Evolutionary conservation across 441 rosid genomes (phyloP).

Genomic region (Gossypium aridum): DNA sequence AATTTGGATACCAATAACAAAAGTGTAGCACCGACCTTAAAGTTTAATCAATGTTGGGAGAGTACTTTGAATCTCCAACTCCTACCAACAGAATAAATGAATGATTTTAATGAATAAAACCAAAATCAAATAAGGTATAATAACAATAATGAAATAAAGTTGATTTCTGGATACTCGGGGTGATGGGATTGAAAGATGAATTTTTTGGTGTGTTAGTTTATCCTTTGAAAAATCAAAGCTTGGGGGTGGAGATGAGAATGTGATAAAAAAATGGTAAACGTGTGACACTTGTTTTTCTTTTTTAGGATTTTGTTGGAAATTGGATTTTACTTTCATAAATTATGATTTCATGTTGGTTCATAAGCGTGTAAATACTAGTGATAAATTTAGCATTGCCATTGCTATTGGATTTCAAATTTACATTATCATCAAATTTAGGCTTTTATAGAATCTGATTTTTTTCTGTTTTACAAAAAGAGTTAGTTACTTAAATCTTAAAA

Average conservation of each 20-base stretch:
- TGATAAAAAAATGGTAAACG: neutral
- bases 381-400: neutral
- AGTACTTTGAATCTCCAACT: neutral
- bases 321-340: neutral
- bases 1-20: neutral
- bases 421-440: neutral
- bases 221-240: neutral
- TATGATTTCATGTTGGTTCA: neutral
- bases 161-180: neutral
- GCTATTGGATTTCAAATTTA: neutral
- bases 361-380: neutral
- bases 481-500: neutral
- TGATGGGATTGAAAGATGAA: neutral
- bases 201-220: neutral
- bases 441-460: neutral
- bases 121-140: neutral
- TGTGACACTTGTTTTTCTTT: neutral
- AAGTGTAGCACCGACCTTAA: neutral
- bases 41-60: neutral
- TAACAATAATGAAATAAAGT: neutral
- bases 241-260: neutral
- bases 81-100: neutral
- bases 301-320: neutral
- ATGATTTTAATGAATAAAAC: neutral
- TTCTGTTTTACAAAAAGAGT: neutral